Percentiles rank a stretch among this genome's conserved stretches.
Conservation (phyloP, 2,329 filamentous ascomycete genomes). For the Fusarium camptoceras region DNA sequence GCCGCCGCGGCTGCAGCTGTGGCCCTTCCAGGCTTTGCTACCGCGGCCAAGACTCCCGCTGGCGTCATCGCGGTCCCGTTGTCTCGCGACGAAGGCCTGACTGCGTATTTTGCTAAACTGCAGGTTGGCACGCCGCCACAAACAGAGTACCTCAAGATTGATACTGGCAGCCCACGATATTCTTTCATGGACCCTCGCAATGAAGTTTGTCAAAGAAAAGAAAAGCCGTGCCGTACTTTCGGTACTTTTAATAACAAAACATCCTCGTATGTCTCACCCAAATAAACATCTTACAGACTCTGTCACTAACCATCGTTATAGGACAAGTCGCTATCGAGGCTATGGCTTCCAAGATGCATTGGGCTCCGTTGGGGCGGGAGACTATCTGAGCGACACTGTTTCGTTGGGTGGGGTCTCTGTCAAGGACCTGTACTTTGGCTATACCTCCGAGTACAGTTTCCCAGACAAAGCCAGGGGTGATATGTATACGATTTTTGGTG, state of each 20-base stretch:
- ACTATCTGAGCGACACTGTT: background rate
- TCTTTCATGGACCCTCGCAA: conserved; percentile 7
- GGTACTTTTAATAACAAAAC: conserved; percentile 1
- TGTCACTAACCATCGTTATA: accelerated
- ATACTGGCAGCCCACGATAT: conserved; percentile 8
- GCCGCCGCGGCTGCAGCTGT: background rate
- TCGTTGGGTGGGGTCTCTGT: background rate
- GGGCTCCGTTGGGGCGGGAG: background rate
- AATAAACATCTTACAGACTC: accelerated
- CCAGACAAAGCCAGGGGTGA: background rate
- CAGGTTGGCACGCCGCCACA: conserved; percentile 7
- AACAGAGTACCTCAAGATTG: conserved; percentile 15
- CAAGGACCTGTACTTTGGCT: conserved; percentile 11
- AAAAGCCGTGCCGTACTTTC: background rate
- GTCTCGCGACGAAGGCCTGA: conserved; percentile 8
- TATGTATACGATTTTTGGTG: background rate
- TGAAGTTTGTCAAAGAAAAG: background rate
- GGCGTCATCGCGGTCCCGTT: conserved; percentile 2
- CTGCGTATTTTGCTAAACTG: conserved; percentile 1
- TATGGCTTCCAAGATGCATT: background rate
- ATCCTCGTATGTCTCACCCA: background rate
- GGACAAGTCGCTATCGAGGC: background rate
- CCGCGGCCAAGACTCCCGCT: background rate
- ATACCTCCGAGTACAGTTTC: background rate
- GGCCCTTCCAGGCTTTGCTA: accelerated